These are phyloP conservation scores for Elongisporangium prolatum DNA, from an alignment of 352 stramenopile genomes.

Conservation along the genomic window DNA sequence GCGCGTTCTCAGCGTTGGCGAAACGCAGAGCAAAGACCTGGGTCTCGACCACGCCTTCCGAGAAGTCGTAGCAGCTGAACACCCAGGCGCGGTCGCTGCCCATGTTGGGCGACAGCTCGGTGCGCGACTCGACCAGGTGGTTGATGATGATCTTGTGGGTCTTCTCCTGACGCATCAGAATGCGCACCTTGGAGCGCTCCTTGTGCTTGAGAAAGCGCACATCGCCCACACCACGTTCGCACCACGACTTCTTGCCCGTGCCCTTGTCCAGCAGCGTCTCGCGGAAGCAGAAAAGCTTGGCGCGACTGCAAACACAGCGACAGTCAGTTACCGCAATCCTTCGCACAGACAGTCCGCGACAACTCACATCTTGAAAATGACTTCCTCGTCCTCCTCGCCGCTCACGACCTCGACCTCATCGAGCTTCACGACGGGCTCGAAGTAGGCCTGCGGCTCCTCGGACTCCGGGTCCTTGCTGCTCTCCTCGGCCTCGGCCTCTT, in stretches of 20 bases:
- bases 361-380: constrained; percentile 88
- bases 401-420: constrained; percentile 96
- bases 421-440: constrained; percentile 86
- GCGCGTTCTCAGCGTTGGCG: constrained; percentile 93
- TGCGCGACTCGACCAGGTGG: constrained; percentile 95
- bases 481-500: constrained; percentile 44
- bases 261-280: constrained; percentile 98
- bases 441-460: constrained; percentile 86
- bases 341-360: no score
- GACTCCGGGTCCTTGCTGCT: constrained; percentile 60
- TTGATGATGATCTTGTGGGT: constrained; percentile 99
- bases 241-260: constrained; percentile 97
- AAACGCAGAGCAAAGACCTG: constrained; percentile 92
- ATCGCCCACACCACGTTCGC: constrained; percentile 95
- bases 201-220: constrained; percentile 97
- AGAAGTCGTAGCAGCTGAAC: constrained; percentile 98
- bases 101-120: constrained; percentile 95
- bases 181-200: constrained; percentile 90
- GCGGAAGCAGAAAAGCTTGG: constrained; percentile 96
- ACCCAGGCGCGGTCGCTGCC: constrained; percentile 96
- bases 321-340: neutral
- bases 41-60: constrained; percentile 90
- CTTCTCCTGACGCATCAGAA: constrained; percentile 99
- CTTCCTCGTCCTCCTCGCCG: constrained; percentile 97
- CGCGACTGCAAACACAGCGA: constrained; percentile 51